Evolutionary conservation across 257 asterid genomes (phyloP).

Genomic region (Capsicum pubescens): DNA sequence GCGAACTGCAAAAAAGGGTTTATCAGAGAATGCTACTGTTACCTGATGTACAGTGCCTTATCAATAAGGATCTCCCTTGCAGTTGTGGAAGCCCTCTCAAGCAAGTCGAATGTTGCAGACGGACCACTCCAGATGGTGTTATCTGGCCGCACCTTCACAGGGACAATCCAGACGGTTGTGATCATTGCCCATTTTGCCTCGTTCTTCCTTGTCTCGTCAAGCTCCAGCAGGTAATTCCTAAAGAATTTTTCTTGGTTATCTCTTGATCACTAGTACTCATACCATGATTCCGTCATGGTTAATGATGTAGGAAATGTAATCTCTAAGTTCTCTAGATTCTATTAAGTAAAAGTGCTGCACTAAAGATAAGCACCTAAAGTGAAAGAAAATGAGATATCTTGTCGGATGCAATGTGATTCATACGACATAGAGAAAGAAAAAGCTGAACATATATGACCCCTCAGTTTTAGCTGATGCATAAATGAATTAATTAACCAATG

Average conservation of each 20-base stretch:
- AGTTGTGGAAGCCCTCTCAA: constrained; percentile 95
- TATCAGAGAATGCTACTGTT: constrained; percentile 77
- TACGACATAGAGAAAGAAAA: neutral
- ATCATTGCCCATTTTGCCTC: constrained; percentile 93
- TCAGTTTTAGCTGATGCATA: constrained; percentile 1
- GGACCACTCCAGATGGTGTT: constrained; percentile 76
- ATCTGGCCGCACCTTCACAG: constrained; percentile 91
- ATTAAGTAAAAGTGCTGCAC: neutral
- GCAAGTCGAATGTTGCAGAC: constrained; percentile 85
- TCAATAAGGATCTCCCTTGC: constrained; percentile 89
- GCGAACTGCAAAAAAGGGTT: constrained; percentile 84
- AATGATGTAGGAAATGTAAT: constrained; percentile 24
- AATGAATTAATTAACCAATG: neutral
- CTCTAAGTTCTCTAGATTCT: constrained; percentile 1
- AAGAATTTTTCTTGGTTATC: constrained; percentile 26
- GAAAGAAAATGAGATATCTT: constrained; percentile 24
- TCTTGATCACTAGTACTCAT: constrained; percentile 9
- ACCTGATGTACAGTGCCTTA: constrained; percentile 87
- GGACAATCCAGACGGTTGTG: constrained; percentile 92
- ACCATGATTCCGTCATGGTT: neutral
- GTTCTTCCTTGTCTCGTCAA: constrained; percentile 95
- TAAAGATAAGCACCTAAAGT: constrained; percentile 16
- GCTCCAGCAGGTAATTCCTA: constrained; percentile 81
- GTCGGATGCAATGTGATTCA: neutral
- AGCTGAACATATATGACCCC: neutral